phyloP scores from a whole-genome alignment of 2,329 filamentous ascomycete species.

The Capronia epimyces region DNA sequence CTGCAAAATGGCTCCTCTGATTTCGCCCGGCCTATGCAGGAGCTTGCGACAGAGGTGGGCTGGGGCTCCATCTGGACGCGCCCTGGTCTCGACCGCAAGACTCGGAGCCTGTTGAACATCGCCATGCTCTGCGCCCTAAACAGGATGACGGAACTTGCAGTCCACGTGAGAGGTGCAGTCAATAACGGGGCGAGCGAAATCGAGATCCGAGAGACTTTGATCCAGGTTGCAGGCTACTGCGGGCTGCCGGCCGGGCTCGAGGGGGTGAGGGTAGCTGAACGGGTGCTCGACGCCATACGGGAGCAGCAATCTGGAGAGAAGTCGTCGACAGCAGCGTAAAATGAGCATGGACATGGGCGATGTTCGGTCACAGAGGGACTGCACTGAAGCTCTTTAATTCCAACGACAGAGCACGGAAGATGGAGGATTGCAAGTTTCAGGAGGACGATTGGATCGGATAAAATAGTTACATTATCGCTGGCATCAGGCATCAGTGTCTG shows the following conservation, averaged over 20 bases:
- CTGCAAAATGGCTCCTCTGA: constrained; percentile 48
- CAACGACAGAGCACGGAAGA: too few species aligned
- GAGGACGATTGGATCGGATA: too few species aligned
- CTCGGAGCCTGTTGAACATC: constrained; percentile 58
- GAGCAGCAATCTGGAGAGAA: constrained; percentile 7
- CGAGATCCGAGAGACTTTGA: constrained; percentile 53
- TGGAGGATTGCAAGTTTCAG: too few species aligned
- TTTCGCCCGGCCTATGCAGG: constrained; percentile 58
- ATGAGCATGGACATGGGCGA: not conserved
- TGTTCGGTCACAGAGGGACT: not conserved
- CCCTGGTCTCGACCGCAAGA: constrained; percentile 57
- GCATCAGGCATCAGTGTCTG: too few species aligned
- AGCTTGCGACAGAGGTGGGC: constrained; percentile 59
- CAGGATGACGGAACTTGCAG: constrained; percentile 53
- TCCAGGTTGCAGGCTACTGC: constrained; percentile 36
- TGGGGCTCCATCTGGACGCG: constrained; percentile 62
- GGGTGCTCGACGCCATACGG: constrained; percentile 22
- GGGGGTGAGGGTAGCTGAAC: constrained; percentile 33
- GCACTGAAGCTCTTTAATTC: too few species aligned
- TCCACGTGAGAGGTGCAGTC: constrained; percentile 58
- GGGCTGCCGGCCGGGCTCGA: constrained; percentile 44
- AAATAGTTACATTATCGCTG: too few species aligned
- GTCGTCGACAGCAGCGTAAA: not conserved
- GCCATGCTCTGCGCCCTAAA: constrained; percentile 61
- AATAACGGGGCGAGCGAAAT: constrained; percentile 58